A percentile compares a stretch with the other conserved stretches of the same genome.
Evolutionary conservation across 768 basidiomycete genomes (phyloP).

Genomic region (Tulasnella sp.): DNA sequence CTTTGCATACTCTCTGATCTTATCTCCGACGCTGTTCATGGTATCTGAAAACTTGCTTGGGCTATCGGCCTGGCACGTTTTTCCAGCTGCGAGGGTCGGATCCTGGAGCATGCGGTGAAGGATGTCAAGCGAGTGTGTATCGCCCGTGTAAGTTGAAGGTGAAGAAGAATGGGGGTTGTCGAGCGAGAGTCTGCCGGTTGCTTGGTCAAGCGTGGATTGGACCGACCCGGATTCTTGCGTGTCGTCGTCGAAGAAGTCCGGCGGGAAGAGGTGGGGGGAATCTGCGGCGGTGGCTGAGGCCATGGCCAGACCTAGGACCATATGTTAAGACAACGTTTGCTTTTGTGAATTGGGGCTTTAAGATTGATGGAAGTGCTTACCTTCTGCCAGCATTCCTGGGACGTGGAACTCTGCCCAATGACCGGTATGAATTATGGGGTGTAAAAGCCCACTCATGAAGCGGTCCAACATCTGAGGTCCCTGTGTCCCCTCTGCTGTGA

Average conservation of each 20-base stretch:
- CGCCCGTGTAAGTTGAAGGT: neutral
- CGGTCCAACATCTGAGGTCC: conserved; percentile 36
- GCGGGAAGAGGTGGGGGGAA: neutral
- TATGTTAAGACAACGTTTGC: no score
- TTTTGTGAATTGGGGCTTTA: no score
- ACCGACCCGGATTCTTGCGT: neutral
- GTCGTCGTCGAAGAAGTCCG: neutral
- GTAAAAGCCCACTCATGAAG: conserved; percentile 17
- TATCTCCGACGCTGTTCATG: neutral
- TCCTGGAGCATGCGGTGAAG: conserved; percentile 22
- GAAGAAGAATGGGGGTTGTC: neutral
- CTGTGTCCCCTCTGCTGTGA: conserved; percentile 37
- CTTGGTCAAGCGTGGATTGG: neutral
- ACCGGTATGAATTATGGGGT: conserved; percentile 28
- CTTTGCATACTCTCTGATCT: conserved; percentile 17
- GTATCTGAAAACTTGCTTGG: conserved; percentile 9
- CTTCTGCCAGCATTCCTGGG: conserved; percentile 26
- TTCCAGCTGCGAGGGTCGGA: conserved; percentile 5
- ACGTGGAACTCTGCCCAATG: conserved; percentile 26
- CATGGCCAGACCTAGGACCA: conserved; percentile 9
- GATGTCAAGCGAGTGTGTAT: neutral
- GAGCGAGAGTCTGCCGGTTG: neutral
- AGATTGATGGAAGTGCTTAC: neutral
- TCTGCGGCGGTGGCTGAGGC: neutral
- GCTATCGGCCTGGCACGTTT: conserved; percentile 6